Evolutionary conservation across 495 filamentous ascomycete species (phyloP).

Genomic region (Daldinia decipiens): DNA sequence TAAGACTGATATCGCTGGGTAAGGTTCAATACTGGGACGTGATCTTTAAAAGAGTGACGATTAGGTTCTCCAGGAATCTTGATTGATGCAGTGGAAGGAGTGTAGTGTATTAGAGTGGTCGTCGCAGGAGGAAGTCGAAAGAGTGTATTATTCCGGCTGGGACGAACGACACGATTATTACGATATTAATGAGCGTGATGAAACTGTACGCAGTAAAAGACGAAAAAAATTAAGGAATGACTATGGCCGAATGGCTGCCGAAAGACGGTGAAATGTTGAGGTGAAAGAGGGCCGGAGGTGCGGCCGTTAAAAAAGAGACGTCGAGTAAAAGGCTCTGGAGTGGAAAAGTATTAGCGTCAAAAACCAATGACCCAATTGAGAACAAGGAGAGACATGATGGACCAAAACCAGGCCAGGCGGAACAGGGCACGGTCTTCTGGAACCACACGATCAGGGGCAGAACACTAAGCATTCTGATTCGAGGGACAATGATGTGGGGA

Average conservation of each 20-base stretch:
- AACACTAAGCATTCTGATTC: conserved; percentile 44
- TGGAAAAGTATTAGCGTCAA: conserved; percentile 46
- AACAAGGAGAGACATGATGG: conserved; percentile 41
- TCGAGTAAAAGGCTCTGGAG: conserved; percentile 46
- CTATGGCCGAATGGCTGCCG: conserved; percentile 56
- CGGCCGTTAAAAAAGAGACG: conserved; percentile 49
- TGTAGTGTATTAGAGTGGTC: conserved; percentile 50
- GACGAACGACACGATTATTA: conserved; percentile 58
- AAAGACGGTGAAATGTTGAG: conserved; percentile 49
- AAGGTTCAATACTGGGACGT: conserved; percentile 33
- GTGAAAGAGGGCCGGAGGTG: conserved; percentile 53
- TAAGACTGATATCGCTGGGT: conserved; percentile 34
- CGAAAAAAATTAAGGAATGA: conserved; percentile 59
- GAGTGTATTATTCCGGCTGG: conserved; percentile 57
- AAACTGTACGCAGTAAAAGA: conserved; percentile 53
- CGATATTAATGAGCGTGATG: conserved; percentile 65
- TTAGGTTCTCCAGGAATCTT: conserved; percentile 65
- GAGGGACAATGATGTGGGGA: conserved; percentile 44
- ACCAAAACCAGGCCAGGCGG: conserved; percentile 42
- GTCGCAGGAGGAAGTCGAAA: conserved; percentile 55
- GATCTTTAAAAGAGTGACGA: conserved; percentile 55
- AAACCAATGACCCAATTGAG: conserved; percentile 43
- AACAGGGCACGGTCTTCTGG: conserved; percentile 44
- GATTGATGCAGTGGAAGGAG: conserved; percentile 46
- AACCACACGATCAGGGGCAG: conserved; percentile 47